These are phyloP conservation scores for Penicillium verrucosum DNA, from an alignment of 2,329 filamentous ascomycete genomes.

Conservation along the genomic window DNA sequence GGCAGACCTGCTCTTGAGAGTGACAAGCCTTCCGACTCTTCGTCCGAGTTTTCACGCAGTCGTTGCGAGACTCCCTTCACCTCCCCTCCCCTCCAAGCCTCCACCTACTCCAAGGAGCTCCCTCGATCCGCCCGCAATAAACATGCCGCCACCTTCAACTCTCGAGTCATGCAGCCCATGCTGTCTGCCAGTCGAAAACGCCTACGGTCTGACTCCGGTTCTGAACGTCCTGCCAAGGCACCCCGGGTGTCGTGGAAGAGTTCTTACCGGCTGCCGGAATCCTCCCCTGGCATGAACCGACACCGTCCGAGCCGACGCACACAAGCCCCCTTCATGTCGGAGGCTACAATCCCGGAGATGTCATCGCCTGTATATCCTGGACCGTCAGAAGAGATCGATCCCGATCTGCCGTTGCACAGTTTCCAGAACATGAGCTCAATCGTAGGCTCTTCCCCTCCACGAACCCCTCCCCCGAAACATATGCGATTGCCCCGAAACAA, in stretches of 20 bases:
- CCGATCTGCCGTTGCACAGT: slow-evolving; percentile 63
- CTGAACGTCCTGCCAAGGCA: slow-evolving; percentile 56
- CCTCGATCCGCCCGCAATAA: slow-evolving; percentile 52
- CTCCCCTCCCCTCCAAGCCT: slow-evolving; percentile 79
- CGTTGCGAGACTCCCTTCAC: slow-evolving; percentile 55
- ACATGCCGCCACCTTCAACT: slow-evolving; percentile 45
- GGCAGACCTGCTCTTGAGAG: slow-evolving; percentile 64
- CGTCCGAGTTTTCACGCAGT: slow-evolving; percentile 72
- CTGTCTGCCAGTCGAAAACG: slow-evolving; percentile 61
- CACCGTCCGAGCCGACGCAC: slow-evolving; percentile 73
- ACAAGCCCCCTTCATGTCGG: slow-evolving; percentile 74
- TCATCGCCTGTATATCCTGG: slow-evolving; percentile 45
- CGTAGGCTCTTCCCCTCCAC: slow-evolving; percentile 75
- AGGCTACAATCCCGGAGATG: slow-evolving; percentile 66
- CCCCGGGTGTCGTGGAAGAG: slow-evolving; percentile 70
- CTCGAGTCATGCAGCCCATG: slow-evolving; percentile 44
- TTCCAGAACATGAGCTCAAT: slow-evolving; percentile 47
- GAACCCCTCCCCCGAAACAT: slow-evolving; percentile 68
- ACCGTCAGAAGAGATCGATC: slow-evolving; percentile 69
- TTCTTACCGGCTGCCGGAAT: slow-evolving; percentile 72
- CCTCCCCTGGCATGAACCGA: slow-evolving; percentile 77
- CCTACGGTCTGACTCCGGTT: slow-evolving; percentile 62
- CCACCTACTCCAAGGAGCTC: slow-evolving; percentile 80
- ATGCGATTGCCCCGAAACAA: slow-evolving; percentile 50
- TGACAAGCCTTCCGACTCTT: slow-evolving; percentile 81